phyloP scores from a whole-genome alignment of 805 yeast species.

The Ogataea naganishii region DNA sequence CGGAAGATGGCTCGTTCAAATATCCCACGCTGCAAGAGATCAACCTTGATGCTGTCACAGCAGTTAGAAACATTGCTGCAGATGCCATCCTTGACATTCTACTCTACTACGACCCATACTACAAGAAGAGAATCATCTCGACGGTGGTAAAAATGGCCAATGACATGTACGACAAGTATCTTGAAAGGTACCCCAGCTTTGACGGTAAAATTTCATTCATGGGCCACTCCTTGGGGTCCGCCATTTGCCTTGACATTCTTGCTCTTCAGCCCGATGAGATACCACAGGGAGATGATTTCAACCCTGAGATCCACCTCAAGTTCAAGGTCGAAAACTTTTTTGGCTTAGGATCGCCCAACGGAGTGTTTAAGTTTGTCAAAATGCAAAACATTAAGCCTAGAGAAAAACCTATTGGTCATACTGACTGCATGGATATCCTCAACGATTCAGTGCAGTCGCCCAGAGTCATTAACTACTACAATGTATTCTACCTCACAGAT shows the following conservation, averaged over 20 bases:
- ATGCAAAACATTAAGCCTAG: slow-evolving; percentile 49
- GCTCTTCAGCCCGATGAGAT: slow-evolving; percentile 34
- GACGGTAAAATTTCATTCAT: slow-evolving; percentile 75
- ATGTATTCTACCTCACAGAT: slow-evolving; percentile 84
- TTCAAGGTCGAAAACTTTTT: slow-evolving; percentile 72
- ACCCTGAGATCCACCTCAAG: slow-evolving; percentile 34
- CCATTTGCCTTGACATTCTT: slow-evolving; percentile 71
- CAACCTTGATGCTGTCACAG: slow-evolving; percentile 68
- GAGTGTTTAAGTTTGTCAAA: slow-evolving; percentile 71
- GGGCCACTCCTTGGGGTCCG: slow-evolving; percentile 91
- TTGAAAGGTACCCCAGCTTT: slow-evolving; percentile 58
- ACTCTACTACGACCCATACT: slow-evolving; percentile 66
- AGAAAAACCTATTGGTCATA: slow-evolving; percentile 5
- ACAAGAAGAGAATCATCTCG: slow-evolving; percentile 50
- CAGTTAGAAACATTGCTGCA: slow-evolving; percentile 72
- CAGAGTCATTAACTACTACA: slow-evolving; percentile 59
- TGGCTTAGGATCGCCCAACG: slow-evolving; percentile 85
- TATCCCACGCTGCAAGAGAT: slow-evolving; percentile 63
- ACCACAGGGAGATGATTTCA: slow-evolving; percentile 18
- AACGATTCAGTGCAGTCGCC: slow-evolving; percentile 32
- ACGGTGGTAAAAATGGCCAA: slow-evolving; percentile 62
- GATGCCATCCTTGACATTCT: slow-evolving; percentile 82
- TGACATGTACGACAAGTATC: slow-evolving; percentile 46
- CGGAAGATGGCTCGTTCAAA: slow-evolving; percentile 29
- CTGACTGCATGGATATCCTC: slow-evolving; percentile 5